These are phyloP conservation scores for Ophiostoma sp. DNA, from an alignment of 2,329 filamentous ascomycete genomes.

Conservation along the genomic window DNA sequence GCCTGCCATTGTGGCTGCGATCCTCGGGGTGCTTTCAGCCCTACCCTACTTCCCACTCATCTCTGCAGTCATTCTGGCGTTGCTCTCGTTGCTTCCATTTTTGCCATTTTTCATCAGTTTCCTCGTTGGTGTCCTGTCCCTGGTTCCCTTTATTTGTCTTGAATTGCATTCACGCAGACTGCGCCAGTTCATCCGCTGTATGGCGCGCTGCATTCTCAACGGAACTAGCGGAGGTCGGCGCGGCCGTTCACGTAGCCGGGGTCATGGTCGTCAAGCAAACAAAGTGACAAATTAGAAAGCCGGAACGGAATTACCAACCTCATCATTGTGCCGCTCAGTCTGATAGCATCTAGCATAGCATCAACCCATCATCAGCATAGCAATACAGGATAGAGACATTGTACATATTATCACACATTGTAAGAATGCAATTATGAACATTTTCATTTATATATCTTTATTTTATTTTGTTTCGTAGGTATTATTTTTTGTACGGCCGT, in stretches of 20 bases:
- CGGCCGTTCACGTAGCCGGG: neutral
- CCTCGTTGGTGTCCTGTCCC: neutral
- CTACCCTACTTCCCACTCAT: neutral
- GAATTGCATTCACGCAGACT: neutral
- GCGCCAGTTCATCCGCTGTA: neutral
- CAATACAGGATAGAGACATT: neutral
- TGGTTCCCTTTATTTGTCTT: neutral
- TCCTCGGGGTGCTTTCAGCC: neutral
- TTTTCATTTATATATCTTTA: neutral
- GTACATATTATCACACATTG: neutral
- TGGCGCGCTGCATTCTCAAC: neutral
- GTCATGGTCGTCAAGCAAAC: neutral
- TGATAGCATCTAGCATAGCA: slow-evolving; percentile 4
- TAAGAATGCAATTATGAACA: neutral
- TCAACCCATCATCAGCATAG: neutral
- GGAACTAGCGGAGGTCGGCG: neutral
- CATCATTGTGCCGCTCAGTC: neutral
- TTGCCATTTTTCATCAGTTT: neutral
- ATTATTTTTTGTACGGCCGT: neutral
- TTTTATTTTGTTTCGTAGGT: neutral
- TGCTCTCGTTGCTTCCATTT: neutral
- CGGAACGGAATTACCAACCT: neutral
- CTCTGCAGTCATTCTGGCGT: neutral
- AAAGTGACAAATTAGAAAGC: neutral
- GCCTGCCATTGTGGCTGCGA: neutral